A percentile compares a stretch with the other conserved stretches of the same genome.
phyloP scores from a whole-genome alignment of 2,329 filamentous ascomycete genomes.

The Stachybotrys chlorohalonatus region DNA sequence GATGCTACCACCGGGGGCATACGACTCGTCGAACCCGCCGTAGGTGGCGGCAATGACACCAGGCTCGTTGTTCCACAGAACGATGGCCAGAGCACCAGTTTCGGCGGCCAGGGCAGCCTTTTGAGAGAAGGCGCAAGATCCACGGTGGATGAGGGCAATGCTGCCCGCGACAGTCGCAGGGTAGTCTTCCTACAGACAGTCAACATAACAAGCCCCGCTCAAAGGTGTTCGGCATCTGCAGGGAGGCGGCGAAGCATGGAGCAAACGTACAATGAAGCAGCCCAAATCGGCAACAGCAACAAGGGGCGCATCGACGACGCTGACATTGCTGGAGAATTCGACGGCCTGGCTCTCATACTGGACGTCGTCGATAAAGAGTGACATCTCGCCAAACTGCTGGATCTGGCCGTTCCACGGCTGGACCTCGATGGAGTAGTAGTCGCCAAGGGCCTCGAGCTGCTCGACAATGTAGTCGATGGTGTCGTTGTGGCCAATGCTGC shows the following conservation, averaged over 20 bases:
- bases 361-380: slow-evolving; percentile 11
- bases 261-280: slow-evolving; percentile 24
- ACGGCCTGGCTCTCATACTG: slow-evolving; percentile 8
- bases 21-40: slow-evolving; percentile 30
- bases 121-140: slow-evolving; percentile 44
- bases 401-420: slow-evolving; percentile 19
- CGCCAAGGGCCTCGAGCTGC: slow-evolving; percentile 21
- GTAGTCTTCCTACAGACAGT: slow-evolving; percentile 28
- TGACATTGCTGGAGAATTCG: slow-evolving; percentile 29
- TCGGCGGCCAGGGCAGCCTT: slow-evolving; percentile 44
- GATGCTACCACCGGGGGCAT: slow-evolving; percentile 40
- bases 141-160: slow-evolving; percentile 48
- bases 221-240: not conserved
- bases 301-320: slow-evolving; percentile 24
- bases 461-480: slow-evolving; percentile 23
- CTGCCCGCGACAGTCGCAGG: slow-evolving; percentile 36
- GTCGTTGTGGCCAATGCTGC: slow-evolving; percentile 22
- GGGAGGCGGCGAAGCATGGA: not conserved
- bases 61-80: slow-evolving; percentile 49
- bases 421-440: slow-evolving; percentile 21
- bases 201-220: not conserved
- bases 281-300: slow-evolving; percentile 38
- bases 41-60: slow-evolving; percentile 42
- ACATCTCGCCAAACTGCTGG: slow-evolving; percentile 9
- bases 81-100: slow-evolving; percentile 43